A percentile compares a stretch with the other conserved stretches of the same genome.
These are phyloP conservation scores for Panicum miliaceum DNA, from an alignment of 176 grass and related monocot species.

Conservation along the genomic window DNA sequence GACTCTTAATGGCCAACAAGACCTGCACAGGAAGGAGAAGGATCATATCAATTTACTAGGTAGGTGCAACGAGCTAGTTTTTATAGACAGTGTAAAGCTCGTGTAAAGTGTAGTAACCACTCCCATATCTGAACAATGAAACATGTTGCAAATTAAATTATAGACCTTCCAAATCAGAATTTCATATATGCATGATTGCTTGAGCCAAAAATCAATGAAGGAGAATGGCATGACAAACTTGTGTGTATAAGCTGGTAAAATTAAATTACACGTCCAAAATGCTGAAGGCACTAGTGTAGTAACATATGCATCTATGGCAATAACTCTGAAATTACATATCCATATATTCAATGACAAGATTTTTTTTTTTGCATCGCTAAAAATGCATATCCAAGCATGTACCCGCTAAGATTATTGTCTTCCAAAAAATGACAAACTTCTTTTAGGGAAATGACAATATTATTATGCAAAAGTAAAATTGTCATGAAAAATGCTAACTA, in stretches of 20 bases:
- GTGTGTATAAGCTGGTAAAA: not conserved
- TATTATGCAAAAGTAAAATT: conserved; percentile 16
- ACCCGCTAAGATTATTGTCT: not conserved
- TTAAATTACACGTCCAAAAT: not conserved
- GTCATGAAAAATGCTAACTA: not conserved
- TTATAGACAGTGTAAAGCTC: not conserved
- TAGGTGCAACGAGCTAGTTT: not conserved
- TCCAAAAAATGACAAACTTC: not conserved
- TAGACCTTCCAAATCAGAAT: not conserved
- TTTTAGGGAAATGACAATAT: not conserved
- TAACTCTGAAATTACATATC: not conserved
- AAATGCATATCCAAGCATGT: not conserved
- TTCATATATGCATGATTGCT: not conserved
- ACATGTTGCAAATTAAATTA: not conserved
- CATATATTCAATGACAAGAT: not conserved
- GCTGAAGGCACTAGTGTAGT: not conserved
- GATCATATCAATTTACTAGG: not conserved
- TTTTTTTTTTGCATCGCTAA: not conserved
- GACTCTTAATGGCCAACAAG: conserved; percentile 71
- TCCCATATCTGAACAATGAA: not conserved
- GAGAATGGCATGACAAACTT: not conserved
- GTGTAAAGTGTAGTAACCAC: not conserved
- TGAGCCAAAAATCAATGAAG: not conserved
- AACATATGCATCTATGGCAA: conserved; percentile 3
- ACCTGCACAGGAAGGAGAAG: conserved; percentile 43